Evolutionary conservation across 2,329 filamentous ascomycete genomes (phyloP), one percentile per base, ranked within the genome.

Genomic region (Furcasterigmium sp.): DNA sequence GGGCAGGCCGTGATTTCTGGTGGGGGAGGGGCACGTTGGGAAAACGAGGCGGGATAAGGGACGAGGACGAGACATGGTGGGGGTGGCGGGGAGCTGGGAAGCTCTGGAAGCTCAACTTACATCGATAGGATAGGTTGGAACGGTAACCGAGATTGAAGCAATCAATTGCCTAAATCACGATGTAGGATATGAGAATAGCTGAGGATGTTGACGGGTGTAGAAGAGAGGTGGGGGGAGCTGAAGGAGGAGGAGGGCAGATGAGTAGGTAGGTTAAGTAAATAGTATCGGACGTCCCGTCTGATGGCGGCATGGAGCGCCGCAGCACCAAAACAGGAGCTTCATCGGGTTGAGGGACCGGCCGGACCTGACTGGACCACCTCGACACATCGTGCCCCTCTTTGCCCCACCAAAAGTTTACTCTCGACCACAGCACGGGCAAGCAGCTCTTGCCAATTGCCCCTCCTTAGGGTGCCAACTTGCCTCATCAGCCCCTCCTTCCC

Each of bases 311-410:
- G 23, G 23, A 7, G 11, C 7, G 11, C 23, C 23, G 11, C 23
- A 26, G 23, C 23, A 26, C 23, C 23, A 26, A 26, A 26, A 26
- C 23, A 26, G 23, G 23, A 26, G 23, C 23, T 26, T 26, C 23
- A 26, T 26, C 23, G 11, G n/a, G 23, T 26, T 26, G 23, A 26
- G 23, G 23, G 23, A 26, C 23, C 23, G 11, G 11, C 7, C n/a
- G n/a, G n/a, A n/a, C n/a, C n/a, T n/a, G n/a, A n/a, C n/a, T n/a
- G n/a, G n/a, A n/a, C n/a, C n/a, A n/a, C n/a, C n/a, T n/a, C n/a
- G n/a, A n/a, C n/a, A n/a, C n/a, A n/a, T n/a, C n/a, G n/a, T 35
- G 32, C 32, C 32, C 32, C 32, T 35, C 32, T 35, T 35, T 35
- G 32, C 32, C 32, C 32, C 32, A 35, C 32, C 17, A 17, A 35